A percentile compares a stretch with the other conserved stretches of the same genome.
Evolutionary conservation across 768 basidiomycete genomes (phyloP).

Genomic region (Auricularia heimuer): DNA sequence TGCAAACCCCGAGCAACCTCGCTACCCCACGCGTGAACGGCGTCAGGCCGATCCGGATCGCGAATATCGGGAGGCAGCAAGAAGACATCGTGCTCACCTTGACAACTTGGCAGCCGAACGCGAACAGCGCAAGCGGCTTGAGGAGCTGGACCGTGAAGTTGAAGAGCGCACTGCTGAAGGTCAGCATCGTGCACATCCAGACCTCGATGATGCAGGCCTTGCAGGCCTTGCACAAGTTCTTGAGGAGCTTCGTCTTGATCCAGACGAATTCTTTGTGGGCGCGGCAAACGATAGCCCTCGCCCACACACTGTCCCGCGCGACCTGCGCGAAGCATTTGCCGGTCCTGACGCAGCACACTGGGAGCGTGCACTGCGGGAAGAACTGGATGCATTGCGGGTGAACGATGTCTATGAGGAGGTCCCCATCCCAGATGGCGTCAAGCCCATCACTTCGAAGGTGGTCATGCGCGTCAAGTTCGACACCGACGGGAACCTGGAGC

Average conservation of each 20-base stretch:
- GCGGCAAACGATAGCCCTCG: background rate
- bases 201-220: background rate
- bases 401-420: conserved; percentile 16
- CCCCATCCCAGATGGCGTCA: background rate
- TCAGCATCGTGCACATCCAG: background rate
- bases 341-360: conserved; percentile 13
- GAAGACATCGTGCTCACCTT: background rate
- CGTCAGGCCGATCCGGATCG: background rate
- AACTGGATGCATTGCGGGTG: conserved; percentile 12
- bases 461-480: conserved; percentile 23
- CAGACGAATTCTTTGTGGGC: background rate
- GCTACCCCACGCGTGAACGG: background rate
- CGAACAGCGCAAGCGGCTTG: background rate
- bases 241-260: background rate
- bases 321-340: conserved; percentile 12
- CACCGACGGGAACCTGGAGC: conserved; percentile 13
- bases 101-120: background rate
- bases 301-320: background rate
- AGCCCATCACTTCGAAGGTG: conserved; percentile 16
- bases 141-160: background rate
- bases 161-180: background rate
- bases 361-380: conserved; percentile 16
- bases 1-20: background rate
- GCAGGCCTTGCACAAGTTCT: background rate
- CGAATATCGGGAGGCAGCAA: background rate